Evolutionary conservation across 345 rosid genomes (phyloP), one percentile per base, ranked within the genome.

Genomic region (Dovyalis caffra): DNA sequence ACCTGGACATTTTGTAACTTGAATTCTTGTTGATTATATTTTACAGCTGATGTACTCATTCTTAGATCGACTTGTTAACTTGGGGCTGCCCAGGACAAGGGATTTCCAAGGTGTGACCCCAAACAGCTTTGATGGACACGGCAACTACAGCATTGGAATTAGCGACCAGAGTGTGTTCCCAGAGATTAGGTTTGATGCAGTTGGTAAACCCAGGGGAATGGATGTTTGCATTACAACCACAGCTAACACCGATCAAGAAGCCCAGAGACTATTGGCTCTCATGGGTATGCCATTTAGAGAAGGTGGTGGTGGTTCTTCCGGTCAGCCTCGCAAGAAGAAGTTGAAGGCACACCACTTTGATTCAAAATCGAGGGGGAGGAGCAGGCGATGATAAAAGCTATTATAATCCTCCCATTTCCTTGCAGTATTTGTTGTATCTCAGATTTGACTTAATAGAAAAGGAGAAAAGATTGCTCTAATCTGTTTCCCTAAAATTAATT

Each of bases 211-310:
- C 6, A 87, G 83, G 78, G 99, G 99, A 75, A 91, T 95, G 98
- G 99, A 95, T 70, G 89, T 95, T 37, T 93, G 99, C 87, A 91
- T 93, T 38, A 57, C 90, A 49, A 95, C 97, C 2, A 90, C 97
- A 0, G 98, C 99, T n/a, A 81, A 87, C 45, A 85, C 86, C 0
- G 98, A 95, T 72, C 84, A 88, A 86, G 97, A 93, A 87, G 97
- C 85, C 1, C 91, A 88, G 71, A 92, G 78, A 68, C 84, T 93
- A 60, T 83, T 93, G 89, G 86, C 93, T 43, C 86, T 95, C 51
- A 91, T 95, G 96, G 99, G 99, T 28, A 93, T 95, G 97, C 99
- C 99, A 1, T 93, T 93, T 79, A 85, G 87, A 82, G 98, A 90
- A 75, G 95, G 77, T 8, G 69, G 51, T 16, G 95, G 77, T 2